phyloP scores from a whole-genome alignment of 345 rosid species.

The Aegle marmelos region DNA sequence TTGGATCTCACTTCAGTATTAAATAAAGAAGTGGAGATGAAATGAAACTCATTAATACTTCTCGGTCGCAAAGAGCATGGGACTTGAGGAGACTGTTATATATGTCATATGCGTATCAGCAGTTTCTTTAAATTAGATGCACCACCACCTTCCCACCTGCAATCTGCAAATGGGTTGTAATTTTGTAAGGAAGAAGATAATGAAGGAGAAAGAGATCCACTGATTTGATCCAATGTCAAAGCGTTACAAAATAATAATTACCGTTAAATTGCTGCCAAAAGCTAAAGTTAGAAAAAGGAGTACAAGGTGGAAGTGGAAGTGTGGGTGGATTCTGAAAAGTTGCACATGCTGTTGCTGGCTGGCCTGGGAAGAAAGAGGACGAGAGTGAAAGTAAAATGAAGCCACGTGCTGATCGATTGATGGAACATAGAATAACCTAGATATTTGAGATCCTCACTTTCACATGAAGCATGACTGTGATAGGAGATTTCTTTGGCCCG shows the following conservation, averaged over 20 bases:
- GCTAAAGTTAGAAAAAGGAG: slow-evolving; percentile 17
- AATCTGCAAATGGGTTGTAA: neutral
- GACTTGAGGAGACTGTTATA: too few species aligned
- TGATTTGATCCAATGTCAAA: slow-evolving; percentile 2
- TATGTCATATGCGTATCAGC: too few species aligned
- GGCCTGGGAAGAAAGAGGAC: slow-evolving; percentile 4
- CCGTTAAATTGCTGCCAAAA: slow-evolving; percentile 14
- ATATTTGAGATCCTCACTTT: neutral
- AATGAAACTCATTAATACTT: neutral
- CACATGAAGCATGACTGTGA: neutral
- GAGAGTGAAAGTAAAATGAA: neutral
- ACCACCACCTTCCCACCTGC: neutral
- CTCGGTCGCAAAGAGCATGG: neutral
- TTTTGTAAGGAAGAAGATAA: neutral
- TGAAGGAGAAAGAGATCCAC: neutral
- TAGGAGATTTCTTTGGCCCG: too few species aligned
- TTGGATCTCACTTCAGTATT: neutral
- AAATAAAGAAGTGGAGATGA: neutral
- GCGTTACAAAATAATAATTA: neutral
- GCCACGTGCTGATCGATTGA: slow-evolving; percentile 16
- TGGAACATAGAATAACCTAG: neutral
- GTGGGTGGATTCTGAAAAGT: slow-evolving; percentile 53
- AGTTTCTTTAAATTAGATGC: neutral
- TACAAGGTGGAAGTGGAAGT: neutral
- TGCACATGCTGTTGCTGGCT: slow-evolving; percentile 29